phyloP scores from a whole-genome alignment of 2,329 filamentous ascomycete genomes.

The Pseudonectria foliicola region DNA sequence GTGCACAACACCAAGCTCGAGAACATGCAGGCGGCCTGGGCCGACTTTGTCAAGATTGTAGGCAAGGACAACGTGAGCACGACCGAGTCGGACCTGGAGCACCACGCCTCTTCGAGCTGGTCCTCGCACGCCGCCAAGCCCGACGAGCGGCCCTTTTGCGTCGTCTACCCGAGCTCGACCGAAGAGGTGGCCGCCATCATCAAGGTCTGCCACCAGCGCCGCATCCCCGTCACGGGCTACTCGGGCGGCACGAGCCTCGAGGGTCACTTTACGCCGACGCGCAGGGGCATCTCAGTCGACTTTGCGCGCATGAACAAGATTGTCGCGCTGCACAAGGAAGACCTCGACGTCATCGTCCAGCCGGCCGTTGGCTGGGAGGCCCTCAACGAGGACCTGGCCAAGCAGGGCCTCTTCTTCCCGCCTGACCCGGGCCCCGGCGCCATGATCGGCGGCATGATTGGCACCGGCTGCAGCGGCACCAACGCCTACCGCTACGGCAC shows the following conservation, averaged over 20 bases:
- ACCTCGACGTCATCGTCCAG: conserved; percentile 70
- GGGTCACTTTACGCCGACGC: conserved; percentile 78
- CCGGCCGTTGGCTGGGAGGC: conserved; percentile 81
- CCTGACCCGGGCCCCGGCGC: conserved; percentile 87
- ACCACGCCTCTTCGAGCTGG: conserved; percentile 56
- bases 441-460: conserved; percentile 86
- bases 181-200: conserved; percentile 81
- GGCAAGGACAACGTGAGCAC: conserved; percentile 61
- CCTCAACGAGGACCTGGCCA: conserved; percentile 69
- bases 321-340: conserved; percentile 66
- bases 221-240: conserved; percentile 80
- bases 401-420: conserved; percentile 79
- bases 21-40: conserved; percentile 63
- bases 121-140: conserved; percentile 48
- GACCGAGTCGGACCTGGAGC: conserved; percentile 43
- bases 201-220: conserved; percentile 75
- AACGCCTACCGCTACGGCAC: conserved; percentile 91
- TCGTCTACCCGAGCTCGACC: conserved; percentile 71
- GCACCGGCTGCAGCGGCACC: conserved; percentile 67
- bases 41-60: conserved; percentile 58
- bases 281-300: conserved; percentile 78
- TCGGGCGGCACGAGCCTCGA: conserved; percentile 85
- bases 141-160: conserved; percentile 52
- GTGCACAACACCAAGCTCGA: conserved; percentile 52
- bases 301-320: conserved; percentile 82